These are phyloP conservation scores for Reutealis trisperma DNA, from an alignment of 345 rosid genomes.

Conservation along the genomic window DNA sequence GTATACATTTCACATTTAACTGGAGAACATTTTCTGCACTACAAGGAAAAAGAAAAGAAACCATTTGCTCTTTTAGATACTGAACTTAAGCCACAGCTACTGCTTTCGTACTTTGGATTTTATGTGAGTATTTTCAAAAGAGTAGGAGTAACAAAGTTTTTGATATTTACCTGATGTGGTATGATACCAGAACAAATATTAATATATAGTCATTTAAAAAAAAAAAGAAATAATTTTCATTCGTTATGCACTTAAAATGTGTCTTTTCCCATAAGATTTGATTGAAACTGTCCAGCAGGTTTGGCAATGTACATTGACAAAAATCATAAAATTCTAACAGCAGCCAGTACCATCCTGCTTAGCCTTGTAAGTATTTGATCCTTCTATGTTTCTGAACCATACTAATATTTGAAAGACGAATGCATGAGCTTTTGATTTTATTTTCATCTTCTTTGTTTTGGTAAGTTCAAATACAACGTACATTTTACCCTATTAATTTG, in stretches of 20 bases:
- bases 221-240: neutral
- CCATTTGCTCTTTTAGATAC: too few relatives aligned
- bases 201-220: neutral
- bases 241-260: neutral
- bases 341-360: neutral
- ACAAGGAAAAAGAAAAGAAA: too few relatives aligned
- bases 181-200: neutral
- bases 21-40: neutral
- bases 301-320: slow-evolving; percentile 24
- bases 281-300: slow-evolving; percentile 18
- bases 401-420: neutral
- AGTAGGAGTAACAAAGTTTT: neutral
- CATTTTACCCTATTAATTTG: neutral
- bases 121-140: neutral
- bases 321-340: slow-evolving; percentile 1
- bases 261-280: neutral
- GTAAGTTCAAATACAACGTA: neutral
- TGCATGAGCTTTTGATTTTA: neutral
- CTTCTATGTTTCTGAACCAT: neutral
- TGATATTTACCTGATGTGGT: neutral
- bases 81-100: neutral
- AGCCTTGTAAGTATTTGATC: slow-evolving; percentile 22
- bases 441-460: neutral
- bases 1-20: neutral
- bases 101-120: neutral